phyloP scores from a whole-genome alignment of 2,329 filamentous ascomycete genomes.

The Mariannaea sp. region DNA sequence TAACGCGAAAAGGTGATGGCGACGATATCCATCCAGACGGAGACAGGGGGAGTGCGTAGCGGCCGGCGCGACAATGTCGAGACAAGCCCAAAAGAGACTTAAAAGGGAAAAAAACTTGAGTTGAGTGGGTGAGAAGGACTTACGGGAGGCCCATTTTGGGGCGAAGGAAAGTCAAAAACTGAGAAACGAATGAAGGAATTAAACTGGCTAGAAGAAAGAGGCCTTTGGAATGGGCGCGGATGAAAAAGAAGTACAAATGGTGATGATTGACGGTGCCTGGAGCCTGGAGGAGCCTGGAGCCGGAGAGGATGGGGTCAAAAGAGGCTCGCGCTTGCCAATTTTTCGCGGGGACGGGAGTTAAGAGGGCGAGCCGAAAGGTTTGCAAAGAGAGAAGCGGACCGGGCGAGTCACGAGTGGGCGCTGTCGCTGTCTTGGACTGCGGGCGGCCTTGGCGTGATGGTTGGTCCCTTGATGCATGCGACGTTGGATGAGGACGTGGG shows the following conservation, averaged over 20 bases:
- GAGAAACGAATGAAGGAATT: slow-evolving; percentile 18
- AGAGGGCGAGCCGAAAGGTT: slow-evolving; percentile 19
- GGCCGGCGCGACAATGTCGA: slow-evolving; percentile 24
- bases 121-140: slow-evolving; percentile 38
- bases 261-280: slow-evolving; percentile 30
- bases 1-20: slow-evolving; percentile 26
- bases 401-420: slow-evolving; percentile 6
- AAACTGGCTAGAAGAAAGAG: slow-evolving; percentile 5
- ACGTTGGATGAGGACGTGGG: background rate
- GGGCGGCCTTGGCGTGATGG: slow-evolving; percentile 20
- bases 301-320: slow-evolving; percentile 30
- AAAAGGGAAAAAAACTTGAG: slow-evolving; percentile 10
- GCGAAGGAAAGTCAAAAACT: slow-evolving; percentile 14
- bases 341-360: slow-evolving; percentile 18
- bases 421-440: no score
- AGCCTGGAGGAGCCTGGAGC: slow-evolving; percentile 26
- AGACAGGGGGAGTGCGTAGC: slow-evolving; percentile 28
- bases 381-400: slow-evolving; percentile 25
- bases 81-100: no score
- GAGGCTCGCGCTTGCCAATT: slow-evolving; percentile 22
- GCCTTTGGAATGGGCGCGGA: slow-evolving; percentile 14
- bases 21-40: slow-evolving; percentile 26
- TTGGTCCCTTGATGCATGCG: slow-evolving; percentile 11
- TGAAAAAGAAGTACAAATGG: slow-evolving; percentile 18
- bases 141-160: slow-evolving; percentile 54